Evolutionary conservation across 2,329 filamentous ascomycete genomes (phyloP), one percentile per base, ranked within the genome.

Genomic region (Calonectria hongkongensis): DNA sequence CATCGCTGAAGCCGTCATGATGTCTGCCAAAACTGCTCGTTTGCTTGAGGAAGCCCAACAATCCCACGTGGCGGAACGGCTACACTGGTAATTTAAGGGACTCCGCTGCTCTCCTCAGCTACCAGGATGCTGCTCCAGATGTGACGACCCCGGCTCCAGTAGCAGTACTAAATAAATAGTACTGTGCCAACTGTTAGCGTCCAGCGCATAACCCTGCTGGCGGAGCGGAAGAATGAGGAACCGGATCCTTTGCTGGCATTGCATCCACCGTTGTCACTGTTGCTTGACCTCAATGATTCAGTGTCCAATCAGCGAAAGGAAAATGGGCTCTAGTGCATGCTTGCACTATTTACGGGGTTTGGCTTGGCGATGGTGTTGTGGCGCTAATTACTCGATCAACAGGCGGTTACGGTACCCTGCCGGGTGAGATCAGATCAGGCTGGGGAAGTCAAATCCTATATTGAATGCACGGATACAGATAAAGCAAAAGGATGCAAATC

Each of bases 141-240:
- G 33, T 33, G 15, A 51, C 54, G 21, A 39, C 54, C 54, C 36
- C 33, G 54, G 54, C 54, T 18, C n/a, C 25, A 58, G 27, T 21
- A 58, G 54, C 25, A 27, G 33, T 21, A 21, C 21, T 21, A 21
- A 21, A 21, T 58, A 27, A 58, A 27, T 39, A 41, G 18, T 39
- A n/a, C 54, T 39, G 54, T 39, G 21, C 54, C 33, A 58, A 21
- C 30, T 58, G 54, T 41, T 41, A 33, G 54, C 54, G 54, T 33
- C 25, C 39, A 33, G 2, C 33, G 15, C 8, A 6, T 9, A 58
- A 41, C 54, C 54, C 54, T 58, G 54, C 13, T 25, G 21, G n/a
- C 54, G 54, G 54, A 41, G 15, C 54, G 54, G 54, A 58, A 58
- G 54, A 58, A 58, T 58, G 54, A 41, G 54, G 16, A 58, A 58